A percentile compares a stretch with the other conserved stretches of the same genome.
Conservation (phyloP, 192 early-diverging fungal genomes). For the Rhizophagus clarus region DNA sequence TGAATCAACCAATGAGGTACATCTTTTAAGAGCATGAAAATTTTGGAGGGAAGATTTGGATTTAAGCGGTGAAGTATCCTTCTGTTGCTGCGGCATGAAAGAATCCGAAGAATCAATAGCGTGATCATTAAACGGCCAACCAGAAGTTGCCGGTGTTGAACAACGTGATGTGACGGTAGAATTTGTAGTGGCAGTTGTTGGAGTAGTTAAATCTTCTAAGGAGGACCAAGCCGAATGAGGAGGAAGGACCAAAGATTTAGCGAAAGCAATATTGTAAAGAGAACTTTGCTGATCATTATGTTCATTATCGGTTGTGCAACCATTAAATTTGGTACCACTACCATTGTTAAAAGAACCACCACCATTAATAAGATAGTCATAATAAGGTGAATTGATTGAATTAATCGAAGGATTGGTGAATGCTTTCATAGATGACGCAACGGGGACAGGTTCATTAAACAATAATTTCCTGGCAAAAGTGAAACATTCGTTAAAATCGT, state of each 20-base stretch:
- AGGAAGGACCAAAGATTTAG: not conserved
- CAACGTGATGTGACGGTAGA: slow-evolving; percentile 22
- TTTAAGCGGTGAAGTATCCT: not conserved
- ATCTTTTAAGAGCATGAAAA: not conserved
- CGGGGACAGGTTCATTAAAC: not conserved
- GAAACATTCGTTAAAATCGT: not conserved
- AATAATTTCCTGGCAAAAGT: not conserved
- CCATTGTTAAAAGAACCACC: slow-evolving; percentile 3
- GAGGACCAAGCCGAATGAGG: slow-evolving; percentile 15
- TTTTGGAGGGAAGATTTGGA: not conserved
- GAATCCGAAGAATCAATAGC: not conserved
- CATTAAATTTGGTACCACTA: not conserved
- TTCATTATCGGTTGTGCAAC: not conserved
- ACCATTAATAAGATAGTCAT: slow-evolving; percentile 22
- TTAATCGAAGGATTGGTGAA: not conserved
- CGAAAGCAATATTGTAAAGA: not conserved
- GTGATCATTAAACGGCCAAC: not conserved
- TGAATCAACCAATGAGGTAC: not conserved
- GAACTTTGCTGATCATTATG: not conserved
- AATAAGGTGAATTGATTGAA: slow-evolving; percentile 13
- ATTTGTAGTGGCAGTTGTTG: slow-evolving; percentile 5
- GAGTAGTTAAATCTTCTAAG: slow-evolving; percentile 18
- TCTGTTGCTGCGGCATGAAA: not conserved
- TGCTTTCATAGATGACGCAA: not conserved
- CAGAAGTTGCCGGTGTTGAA: not conserved